Base-by-base conservation (phyloP, 2,329 filamentous ascomycete species). In the Aspergillus niger region DNA sequence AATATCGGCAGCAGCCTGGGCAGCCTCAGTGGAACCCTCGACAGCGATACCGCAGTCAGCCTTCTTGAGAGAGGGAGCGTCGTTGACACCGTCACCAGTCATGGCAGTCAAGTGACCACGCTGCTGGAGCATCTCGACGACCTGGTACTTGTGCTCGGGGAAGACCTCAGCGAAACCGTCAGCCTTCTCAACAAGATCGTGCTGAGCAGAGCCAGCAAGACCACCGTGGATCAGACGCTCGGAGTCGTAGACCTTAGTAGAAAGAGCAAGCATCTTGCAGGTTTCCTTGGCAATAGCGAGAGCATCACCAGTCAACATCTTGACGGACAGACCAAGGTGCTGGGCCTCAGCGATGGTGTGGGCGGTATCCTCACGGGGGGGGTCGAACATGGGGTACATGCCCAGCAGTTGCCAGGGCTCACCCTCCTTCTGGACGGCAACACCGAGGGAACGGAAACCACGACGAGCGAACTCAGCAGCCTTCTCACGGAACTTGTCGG, bases 301-400 rank as follows among this genome's bases (percentile, higher is more conserved):
- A 66, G 89, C 89, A 74, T 91, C 89, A 85, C 89, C 89, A 80
- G 89, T 91, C 77, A 91, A 81, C 89, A 91, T 91, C 86, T 91
- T 91, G 69, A 91, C 89, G 66, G 85, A 86, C 36, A 91, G 88
- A 82, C 89, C 89, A 60, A 91, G 87, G 75, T 89, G 85, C 77
- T 90, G 87, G 65, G 89, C 89, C 80, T 91, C 89, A 71, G 89
- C 81, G 72, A 91, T 91, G 67, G 89, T 91, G 80, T 91, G 88
- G 66, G 89, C 89, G 64, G 89, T 91, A 76, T 91, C 89, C 71
- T 90, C 88, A 82, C 89, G 89, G 63, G 89, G 89, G 72, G 89
- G 89, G 76, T 91, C 89, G 80, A 91, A 91, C 86, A 91, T 90
- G 72, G 89, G 89, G 76, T 91, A 83, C 81, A 91, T 87, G 76